Evolutionary conservation across 192 early-diverging fungal species (phyloP), one percentile per base, ranked within the genome.

Genomic region (Dissophora globulifera): DNA sequence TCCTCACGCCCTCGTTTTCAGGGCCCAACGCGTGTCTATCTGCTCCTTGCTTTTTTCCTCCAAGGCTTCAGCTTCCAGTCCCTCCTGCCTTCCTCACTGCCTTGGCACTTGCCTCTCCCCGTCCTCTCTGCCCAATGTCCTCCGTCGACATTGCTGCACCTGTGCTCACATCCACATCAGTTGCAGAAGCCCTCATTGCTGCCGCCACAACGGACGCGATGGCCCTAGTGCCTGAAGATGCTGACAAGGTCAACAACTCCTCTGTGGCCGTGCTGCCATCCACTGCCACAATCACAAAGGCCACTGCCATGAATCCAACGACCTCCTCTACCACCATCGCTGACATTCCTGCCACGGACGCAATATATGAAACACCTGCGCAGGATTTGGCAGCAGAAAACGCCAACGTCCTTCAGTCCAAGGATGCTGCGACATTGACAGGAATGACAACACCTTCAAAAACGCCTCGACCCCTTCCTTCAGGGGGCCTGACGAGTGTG

Each of bases 91-190:
- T 15, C 40, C 62, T 40, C 27, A 17, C 4, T n/a, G 6, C 10
- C 51, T 27, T 23, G 43, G 4, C 12, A 20, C 52, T 19, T 29
- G 22, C 29, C 40, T 43, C 32, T 29, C 29, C 22, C 20, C 41
- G 50, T 45, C 22, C 23, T 13, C 19, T 32, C 11, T 43, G 9
- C 31, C 16, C 51, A 35, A 76, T 76, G 72, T 61, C 63, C 35
- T 59, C 63, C 52, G 50, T 33, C 35, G 58, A 67, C 58, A 55
- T 61, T 26, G 57, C 62, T 26, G 2, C 41, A n/a, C n/a, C n/a
- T n/a, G n/a, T n/a, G n/a, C n/a, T n/a, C 26, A 32, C 46, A 57
- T 57, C 54, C 35, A 17, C 53, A n/a, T 13, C 61, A 33, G 46
- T 46, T 22, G 25, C 19, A 17, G 40, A 46, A 15, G 57, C 11